Evolutionary conservation across 2,329 filamentous ascomycete species (phyloP).

Genomic region (Coniochaeta sp.): DNA sequence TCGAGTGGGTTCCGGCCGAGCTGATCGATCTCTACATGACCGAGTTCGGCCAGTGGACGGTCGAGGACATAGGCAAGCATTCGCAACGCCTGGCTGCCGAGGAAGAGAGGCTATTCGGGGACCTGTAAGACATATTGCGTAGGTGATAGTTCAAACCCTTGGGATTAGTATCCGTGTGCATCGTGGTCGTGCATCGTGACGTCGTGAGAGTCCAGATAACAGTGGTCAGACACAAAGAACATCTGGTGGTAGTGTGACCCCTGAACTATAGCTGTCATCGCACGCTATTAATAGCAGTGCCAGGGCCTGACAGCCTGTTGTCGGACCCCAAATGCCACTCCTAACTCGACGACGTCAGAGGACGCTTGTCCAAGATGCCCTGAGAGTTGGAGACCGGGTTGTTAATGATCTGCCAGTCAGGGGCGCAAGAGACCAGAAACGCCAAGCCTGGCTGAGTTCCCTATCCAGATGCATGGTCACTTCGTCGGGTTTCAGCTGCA

Average conservation of each 20-base stretch:
- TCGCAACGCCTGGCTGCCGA: constrained; percentile 28
- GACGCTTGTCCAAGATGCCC: too few species aligned
- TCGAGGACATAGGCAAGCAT: constrained; percentile 28
- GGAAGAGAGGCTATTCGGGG: constrained; percentile 33
- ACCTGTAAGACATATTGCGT: constrained; percentile 19
- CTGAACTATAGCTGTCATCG: too few species aligned
- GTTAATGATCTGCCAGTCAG: too few species aligned
- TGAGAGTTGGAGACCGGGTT: too few species aligned
- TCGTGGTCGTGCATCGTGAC: neutral
- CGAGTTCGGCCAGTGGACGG: constrained; percentile 39
- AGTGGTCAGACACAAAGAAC: too few species aligned
- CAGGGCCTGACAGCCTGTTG: too few species aligned
- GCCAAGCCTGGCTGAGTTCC: neutral
- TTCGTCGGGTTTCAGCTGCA: neutral
- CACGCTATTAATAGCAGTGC: too few species aligned
- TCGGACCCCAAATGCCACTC: too few species aligned
- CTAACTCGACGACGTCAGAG: too few species aligned
- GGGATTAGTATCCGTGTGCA: too few species aligned
- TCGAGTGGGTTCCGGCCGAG: constrained; percentile 49
- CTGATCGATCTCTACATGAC: constrained; percentile 48
- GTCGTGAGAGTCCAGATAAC: too few species aligned
- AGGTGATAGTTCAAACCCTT: neutral
- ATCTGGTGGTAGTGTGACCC: neutral
- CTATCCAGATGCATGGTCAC: neutral
- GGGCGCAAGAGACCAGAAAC: neutral